Evolutionary conservation across 2,329 filamentous ascomycete species (phyloP).

Genomic region (Ophiostoma piceae): DNA sequence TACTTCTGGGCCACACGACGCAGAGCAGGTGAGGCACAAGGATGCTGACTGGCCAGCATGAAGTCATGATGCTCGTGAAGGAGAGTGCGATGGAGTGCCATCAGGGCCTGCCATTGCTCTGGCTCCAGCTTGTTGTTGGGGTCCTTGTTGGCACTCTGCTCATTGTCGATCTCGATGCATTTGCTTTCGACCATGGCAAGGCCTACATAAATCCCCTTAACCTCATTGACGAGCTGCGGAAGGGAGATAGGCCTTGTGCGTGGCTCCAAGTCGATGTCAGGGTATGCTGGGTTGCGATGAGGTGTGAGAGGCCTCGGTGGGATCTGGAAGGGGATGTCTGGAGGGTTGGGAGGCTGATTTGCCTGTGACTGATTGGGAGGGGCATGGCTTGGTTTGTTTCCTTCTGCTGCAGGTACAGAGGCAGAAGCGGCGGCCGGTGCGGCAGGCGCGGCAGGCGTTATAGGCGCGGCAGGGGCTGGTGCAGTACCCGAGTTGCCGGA

Average conservation of each 20-base stretch:
- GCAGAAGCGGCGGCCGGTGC: no score
- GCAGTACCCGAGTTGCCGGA: background rate
- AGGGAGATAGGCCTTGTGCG: slow-evolving; percentile 66
- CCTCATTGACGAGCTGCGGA: slow-evolving; percentile 73
- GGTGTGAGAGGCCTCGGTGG: background rate
- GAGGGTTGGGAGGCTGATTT: background rate
- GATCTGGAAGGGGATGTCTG: background rate
- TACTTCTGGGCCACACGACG: slow-evolving; percentile 70
- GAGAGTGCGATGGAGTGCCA: slow-evolving; percentile 73
- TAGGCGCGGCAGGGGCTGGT: background rate
- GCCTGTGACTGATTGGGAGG: background rate
- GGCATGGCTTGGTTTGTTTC: background rate
- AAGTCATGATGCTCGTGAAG: slow-evolving; percentile 82
- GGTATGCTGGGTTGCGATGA: slow-evolving; percentile 1
- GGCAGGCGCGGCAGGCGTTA: background rate
- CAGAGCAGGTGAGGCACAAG: slow-evolving; percentile 64
- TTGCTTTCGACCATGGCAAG: slow-evolving; percentile 82
- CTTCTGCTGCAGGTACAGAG: background rate
- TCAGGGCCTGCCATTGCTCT: slow-evolving; percentile 79
- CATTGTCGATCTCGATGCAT: slow-evolving; percentile 75
- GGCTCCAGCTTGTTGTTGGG: slow-evolving; percentile 45
- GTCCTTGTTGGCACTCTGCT: slow-evolving; percentile 44
- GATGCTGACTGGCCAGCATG: slow-evolving; percentile 82
- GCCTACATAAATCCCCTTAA: slow-evolving; percentile 77
- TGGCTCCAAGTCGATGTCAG: slow-evolving; percentile 42